These are phyloP conservation scores for Cardamine resedifolia DNA, from an alignment of 345 rosid genomes.

Conservation along the genomic window DNA sequence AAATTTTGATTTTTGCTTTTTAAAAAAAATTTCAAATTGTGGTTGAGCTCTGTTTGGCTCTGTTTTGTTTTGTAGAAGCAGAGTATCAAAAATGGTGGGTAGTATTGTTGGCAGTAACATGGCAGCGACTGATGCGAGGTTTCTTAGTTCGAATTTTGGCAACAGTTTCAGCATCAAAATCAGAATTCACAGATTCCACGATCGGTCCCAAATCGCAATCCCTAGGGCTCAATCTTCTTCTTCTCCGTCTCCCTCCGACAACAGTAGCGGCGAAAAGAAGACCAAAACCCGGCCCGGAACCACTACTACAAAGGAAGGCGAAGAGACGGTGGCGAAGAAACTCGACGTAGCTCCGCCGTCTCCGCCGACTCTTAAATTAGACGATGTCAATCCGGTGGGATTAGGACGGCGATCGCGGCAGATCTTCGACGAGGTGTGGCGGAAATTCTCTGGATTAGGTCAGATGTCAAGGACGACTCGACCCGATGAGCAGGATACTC, in stretches of 20 bases:
- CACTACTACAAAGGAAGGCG: constrained; percentile 30
- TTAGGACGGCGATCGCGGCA: constrained; percentile 84
- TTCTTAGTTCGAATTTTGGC: constrained; percentile 39
- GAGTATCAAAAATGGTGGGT: constrained; percentile 28
- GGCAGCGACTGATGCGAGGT: constrained; percentile 38
- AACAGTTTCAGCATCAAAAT: too few species aligned
- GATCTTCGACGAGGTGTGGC: constrained; percentile 92
- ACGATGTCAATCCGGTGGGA: constrained; percentile 88
- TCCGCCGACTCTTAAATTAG: constrained; percentile 55
- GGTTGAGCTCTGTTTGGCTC: constrained; percentile 30
- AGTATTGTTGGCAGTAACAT: constrained; percentile 36
- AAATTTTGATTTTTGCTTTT: background rate
- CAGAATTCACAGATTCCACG: constrained; percentile 26
- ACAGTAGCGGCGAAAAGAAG: constrained; percentile 32
- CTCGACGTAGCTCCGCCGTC: constrained; percentile 27
- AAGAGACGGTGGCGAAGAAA: constrained; percentile 23
- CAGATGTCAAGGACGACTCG: constrained; percentile 87
- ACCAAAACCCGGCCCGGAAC: constrained; percentile 15
- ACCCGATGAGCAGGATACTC: constrained; percentile 59
- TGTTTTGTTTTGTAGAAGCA: constrained; percentile 19
- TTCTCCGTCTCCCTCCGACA: constrained; percentile 31
- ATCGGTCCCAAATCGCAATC: constrained; percentile 37
- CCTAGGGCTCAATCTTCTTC: constrained; percentile 45
- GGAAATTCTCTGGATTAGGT: constrained; percentile 91
- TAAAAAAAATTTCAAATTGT: background rate